Evolutionary conservation across 768 basidiomycete genomes (phyloP), one percentile per base, ranked within the genome.

Genomic region (Auriscalpium orientale): DNA sequence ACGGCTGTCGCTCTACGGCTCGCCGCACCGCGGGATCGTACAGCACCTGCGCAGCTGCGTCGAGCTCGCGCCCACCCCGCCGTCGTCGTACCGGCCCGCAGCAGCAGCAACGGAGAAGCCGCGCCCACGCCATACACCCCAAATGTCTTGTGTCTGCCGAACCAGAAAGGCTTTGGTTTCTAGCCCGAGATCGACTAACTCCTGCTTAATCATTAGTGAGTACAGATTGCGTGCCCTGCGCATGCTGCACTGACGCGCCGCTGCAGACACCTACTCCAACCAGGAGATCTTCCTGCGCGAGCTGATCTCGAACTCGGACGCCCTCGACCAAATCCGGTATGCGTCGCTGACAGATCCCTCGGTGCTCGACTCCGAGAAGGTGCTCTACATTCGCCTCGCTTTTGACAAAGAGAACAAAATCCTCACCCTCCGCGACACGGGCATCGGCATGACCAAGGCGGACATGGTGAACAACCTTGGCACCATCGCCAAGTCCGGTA

Each of bases 251-350:
- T 65, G 13, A 66, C 62, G 10, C 28, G 44, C 51, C 49, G 49
- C 10, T 15, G 18, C 62, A 91, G 90, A 98, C 81, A 98, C 95
- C 61, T 99, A 98, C 85, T 97, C 94, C 60, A 98, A 99, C 87
- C 98, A 99, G 82, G 95, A 98, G 78, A 98, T 99, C 74, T 98
- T 98, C 85, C 87, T 99, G 65, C 91, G 97, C 71, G 95, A 98
- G 76, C 60, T 98, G 65, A 97, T 95, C 75, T 98, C 95, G 62
- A 98, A 98, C 78, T 98, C 97, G 58, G 97, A 98, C 84, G 95
- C 97, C 49, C 84, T 98, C 73, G 97, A 99, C 79, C 98, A 98
- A 81, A 90, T 98, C 68, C 92, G 97, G 49, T 98, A 98, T 72
- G 82, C 90, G 36, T 95, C 97, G 53, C 79, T 98, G 62, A 99